Base-by-base conservation (phyloP, 73 alveolate species). In the Symbiodinium pilosum region DNA sequence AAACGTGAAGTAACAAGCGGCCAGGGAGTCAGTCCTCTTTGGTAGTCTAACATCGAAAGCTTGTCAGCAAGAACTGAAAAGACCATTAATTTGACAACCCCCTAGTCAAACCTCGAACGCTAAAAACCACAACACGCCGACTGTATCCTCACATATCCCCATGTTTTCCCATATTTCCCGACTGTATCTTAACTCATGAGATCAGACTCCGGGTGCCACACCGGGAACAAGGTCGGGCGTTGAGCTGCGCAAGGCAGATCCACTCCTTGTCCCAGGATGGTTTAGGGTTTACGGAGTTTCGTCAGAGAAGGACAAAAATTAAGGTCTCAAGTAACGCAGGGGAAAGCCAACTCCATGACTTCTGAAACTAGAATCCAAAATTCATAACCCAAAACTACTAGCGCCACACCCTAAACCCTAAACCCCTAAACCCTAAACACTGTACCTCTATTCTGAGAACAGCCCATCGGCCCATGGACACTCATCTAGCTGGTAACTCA, bases 171-270 rank as follows among this genome's bases (percentile, higher is more conserved):
- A 16, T 16, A 47, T 11, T 8, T 16, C 8, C 8, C 24, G 64
- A 47, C 12, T 16, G 4, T 51, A 51, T 51, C 68, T 16, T 16
- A 51, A 16, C 68, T 16, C 68, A 51, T 16, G 68, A 16, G 16
- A 47, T 16, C 64, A 7, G 7, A 47, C 7, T 11, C 64, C 64
- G 64, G 16, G 7, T 47, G 64, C 64, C 64, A 47, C 16, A 30
- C 81, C 81, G 9, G 81, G 81, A 3, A 28, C 81, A 14, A 64
- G 30, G 14, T 91, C 97, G 21, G 97, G 97, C 2, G 97, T 91
- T 38, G 97, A 91, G 40, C 89, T 91, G 69, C 97, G 88, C 81
- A 91, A 43, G 44, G 97, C 97, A 1, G 97, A 91, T 69, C 97
- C 97, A 69, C 97, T 71, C 97, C 97, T 91, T 12, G 59, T 32